A percentile compares a stretch with the other conserved stretches of the same genome.
Evolutionary conservation across 768 basidiomycete genomes (phyloP).

Genomic region (Leccinum uliginosum): DNA sequence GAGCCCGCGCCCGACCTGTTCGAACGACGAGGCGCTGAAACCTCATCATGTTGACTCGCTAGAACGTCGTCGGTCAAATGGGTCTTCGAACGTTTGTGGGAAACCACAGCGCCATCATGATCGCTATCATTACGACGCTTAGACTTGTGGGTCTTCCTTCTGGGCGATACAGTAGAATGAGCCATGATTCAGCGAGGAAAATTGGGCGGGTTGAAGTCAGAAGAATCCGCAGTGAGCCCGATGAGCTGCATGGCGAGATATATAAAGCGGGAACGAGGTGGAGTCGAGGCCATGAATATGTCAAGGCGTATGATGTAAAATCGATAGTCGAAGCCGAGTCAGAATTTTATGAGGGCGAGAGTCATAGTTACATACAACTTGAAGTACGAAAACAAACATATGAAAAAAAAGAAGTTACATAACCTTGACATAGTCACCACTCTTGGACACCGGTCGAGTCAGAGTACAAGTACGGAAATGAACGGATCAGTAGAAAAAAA

Average conservation of each 20-base stretch:
- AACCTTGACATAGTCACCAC: too few relatives aligned
- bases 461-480: not conserved
- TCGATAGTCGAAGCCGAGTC: not conserved
- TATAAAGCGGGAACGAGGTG: not conserved
- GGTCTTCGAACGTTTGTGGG: not conserved
- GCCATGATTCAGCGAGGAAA: not conserved
- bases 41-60: not conserved
- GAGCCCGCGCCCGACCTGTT: not conserved
- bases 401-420: too few relatives aligned
- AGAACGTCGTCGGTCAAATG: not conserved
- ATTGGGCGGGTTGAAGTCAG: not conserved
- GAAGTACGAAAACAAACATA: too few relatives aligned
- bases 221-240: not conserved
- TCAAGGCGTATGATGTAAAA: not conserved
- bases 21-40: not conserved
- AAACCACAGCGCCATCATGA: not conserved
- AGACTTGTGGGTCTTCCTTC: not conserved
- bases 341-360: not conserved
- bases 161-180: not conserved
- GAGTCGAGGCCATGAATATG: not conserved
- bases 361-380: too few relatives aligned
- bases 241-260: not conserved
- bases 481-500: not conserved
- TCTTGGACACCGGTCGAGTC: too few relatives aligned
- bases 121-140: not conserved